Evolutionary conservation across 257 asterid genomes (phyloP).

Genomic region (Parsonsia alboflavescens): DNA sequence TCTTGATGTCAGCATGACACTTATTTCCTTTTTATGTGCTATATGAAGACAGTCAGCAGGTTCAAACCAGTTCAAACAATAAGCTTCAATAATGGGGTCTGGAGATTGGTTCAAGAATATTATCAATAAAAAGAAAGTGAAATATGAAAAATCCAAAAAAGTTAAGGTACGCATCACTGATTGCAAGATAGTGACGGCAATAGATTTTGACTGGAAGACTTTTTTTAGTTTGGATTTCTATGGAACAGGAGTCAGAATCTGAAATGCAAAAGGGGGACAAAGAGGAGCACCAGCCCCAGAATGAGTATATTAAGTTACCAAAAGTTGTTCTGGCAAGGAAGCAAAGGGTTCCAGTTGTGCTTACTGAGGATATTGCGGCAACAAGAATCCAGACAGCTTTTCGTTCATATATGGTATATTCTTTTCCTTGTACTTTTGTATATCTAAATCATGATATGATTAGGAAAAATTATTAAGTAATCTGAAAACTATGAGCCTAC

Average conservation of each 20-base stretch:
- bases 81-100: conserved; percentile 52
- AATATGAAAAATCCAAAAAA: conserved; percentile 40
- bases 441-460: neutral
- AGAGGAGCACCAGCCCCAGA: conserved; percentile 25
- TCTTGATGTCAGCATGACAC: neutral
- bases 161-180: conserved; percentile 40
- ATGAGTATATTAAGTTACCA: conserved; percentile 20
- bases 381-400: conserved; percentile 69
- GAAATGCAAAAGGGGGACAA: conserved; percentile 33
- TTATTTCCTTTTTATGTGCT: neutral
- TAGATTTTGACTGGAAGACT: neutral
- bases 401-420: conserved; percentile 49
- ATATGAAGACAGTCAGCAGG: neutral
- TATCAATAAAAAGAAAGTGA: conserved; percentile 53
- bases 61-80: conserved; percentile 8
- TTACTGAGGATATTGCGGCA: conserved; percentile 69
- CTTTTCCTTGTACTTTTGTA: neutral
- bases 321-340: conserved; percentile 30
- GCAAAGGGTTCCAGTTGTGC: conserved; percentile 25
- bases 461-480: neutral
- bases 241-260: conserved; percentile 45
- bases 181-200: neutral
- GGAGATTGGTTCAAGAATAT: conserved; percentile 77
- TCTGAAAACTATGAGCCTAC: neutral
- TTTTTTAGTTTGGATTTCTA: conserved; percentile 3